Evolutionary conservation across 345 rosid genomes (phyloP).

Genomic region (Trapa bicornis): DNA sequence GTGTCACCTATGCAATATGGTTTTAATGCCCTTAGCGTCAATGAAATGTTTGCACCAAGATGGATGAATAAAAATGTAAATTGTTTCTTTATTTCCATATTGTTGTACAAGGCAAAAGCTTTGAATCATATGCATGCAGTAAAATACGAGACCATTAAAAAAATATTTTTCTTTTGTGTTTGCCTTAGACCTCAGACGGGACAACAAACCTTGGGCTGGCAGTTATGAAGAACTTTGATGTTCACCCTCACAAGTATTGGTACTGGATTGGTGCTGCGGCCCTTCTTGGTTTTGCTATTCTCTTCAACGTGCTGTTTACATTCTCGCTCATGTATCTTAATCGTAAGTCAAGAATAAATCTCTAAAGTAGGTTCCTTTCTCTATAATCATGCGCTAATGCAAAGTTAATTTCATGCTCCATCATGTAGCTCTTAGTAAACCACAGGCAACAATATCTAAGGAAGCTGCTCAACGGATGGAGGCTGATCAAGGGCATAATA

Average conservation of each 20-base stretch:
- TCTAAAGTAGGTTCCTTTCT: background rate
- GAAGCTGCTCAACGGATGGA: slow-evolving; percentile 33
- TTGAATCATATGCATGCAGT: background rate
- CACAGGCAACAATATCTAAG: slow-evolving; percentile 49
- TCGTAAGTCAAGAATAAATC: slow-evolving; percentile 30
- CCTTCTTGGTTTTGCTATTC: slow-evolving; percentile 46
- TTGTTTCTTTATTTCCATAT: background rate
- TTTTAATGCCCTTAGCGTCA: slow-evolving; percentile 52
- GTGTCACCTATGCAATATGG: slow-evolving; percentile 71
- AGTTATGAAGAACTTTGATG: slow-evolving; percentile 39
- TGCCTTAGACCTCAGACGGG: slow-evolving; percentile 42
- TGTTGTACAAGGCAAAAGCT: background rate
- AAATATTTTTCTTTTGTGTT: background rate
- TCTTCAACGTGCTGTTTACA: slow-evolving; percentile 69
- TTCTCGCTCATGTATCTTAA: slow-evolving; percentile 48
- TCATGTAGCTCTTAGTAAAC: slow-evolving; percentile 48
- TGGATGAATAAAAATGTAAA: slow-evolving; percentile 62
- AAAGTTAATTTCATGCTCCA: background rate
- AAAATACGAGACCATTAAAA: background rate
- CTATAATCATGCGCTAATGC: background rate
- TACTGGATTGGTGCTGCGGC: slow-evolving; percentile 71
- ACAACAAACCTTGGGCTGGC: slow-evolving; percentile 42
- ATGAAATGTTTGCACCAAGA: slow-evolving; percentile 68
- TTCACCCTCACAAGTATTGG: slow-evolving; percentile 50
- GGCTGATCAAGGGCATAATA: slow-evolving; percentile 13